Conservation (phyloP, 441 rosid genomes). For the Syzygium syzygioides region DNA sequence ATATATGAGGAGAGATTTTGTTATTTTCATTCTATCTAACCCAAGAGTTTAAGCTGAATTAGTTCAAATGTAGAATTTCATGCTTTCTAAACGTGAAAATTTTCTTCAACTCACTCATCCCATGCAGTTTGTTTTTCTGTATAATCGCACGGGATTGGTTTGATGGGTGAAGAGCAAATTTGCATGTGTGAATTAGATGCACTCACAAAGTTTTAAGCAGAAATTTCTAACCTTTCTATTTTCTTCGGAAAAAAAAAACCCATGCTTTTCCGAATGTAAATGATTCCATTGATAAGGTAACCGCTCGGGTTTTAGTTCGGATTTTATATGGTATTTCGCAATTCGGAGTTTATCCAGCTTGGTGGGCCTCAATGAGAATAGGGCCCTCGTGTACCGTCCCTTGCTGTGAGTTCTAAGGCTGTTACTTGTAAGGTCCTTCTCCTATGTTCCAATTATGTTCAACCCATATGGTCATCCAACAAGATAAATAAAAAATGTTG, state of each 20-base stretch:
- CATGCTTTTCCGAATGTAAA: background rate
- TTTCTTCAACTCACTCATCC: background rate
- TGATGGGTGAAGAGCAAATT: background rate
- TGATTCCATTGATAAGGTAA: fast-evolving
- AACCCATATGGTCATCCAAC: background rate
- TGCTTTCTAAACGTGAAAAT: background rate
- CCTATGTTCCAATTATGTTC: background rate
- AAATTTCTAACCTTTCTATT: background rate
- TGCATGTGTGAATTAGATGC: background rate
- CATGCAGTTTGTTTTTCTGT: background rate
- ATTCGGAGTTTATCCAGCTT: background rate
- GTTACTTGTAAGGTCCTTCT: background rate
- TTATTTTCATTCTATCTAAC: background rate
- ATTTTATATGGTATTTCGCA: background rate
- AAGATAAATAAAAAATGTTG: background rate
- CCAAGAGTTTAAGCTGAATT: background rate
- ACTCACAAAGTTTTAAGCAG: background rate
- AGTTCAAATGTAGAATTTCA: background rate
- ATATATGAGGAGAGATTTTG: background rate
- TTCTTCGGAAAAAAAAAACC: background rate
- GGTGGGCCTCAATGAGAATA: background rate
- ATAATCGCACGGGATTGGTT: fast-evolving
- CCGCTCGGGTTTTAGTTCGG: background rate
- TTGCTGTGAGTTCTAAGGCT: background rate
- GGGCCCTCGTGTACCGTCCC: background rate